Evolutionary conservation across 768 basidiomycete species (phyloP).

Genomic region (Kwoniella pini): DNA sequence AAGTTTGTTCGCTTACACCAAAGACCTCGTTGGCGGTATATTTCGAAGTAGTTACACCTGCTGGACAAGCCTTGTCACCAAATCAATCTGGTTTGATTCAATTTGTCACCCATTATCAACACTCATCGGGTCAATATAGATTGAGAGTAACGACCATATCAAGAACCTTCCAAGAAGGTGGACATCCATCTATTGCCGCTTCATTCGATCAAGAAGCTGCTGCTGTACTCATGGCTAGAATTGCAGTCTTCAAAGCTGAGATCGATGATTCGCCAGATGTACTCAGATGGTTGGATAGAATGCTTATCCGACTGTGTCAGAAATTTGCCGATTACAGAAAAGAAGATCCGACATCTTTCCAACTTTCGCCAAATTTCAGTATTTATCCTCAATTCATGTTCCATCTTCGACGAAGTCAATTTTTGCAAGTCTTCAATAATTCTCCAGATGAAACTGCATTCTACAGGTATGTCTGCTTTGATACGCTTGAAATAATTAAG

Average conservation of each 20-base stretch:
- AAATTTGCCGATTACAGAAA: conserved; percentile 99
- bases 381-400: conserved; percentile 99
- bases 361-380: conserved; percentile 90
- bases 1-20: conserved; percentile 85
- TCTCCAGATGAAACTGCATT: conserved; percentile 99
- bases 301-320: conserved; percentile 97
- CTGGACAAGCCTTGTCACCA: conserved; percentile 84
- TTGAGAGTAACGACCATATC: conserved; percentile 98
- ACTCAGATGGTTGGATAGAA: conserved; percentile 92
- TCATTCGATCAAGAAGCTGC: conserved; percentile 98
- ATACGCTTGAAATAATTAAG: too few species aligned
- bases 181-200: conserved; percentile 86
- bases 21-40: conserved; percentile 87
- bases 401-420: conserved; percentile 94
- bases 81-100: conserved; percentile 88
- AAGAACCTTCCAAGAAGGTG: conserved; percentile 94
- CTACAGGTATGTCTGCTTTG: conserved; percentile 68
- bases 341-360: conserved; percentile 92
- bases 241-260: conserved; percentile 98
- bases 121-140: conserved; percentile 90
- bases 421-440: conserved; percentile 99
- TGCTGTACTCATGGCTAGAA: conserved; percentile 96
- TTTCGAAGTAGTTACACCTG: conserved; percentile 97
- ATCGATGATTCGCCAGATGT: conserved; percentile 98
- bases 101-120: conserved; percentile 98